Percentiles rank a stretch among this genome's conserved stretches.
Evolutionary conservation across 176 grass and related monocot species (phyloP).

Genomic region (Pontederia paniculata): DNA sequence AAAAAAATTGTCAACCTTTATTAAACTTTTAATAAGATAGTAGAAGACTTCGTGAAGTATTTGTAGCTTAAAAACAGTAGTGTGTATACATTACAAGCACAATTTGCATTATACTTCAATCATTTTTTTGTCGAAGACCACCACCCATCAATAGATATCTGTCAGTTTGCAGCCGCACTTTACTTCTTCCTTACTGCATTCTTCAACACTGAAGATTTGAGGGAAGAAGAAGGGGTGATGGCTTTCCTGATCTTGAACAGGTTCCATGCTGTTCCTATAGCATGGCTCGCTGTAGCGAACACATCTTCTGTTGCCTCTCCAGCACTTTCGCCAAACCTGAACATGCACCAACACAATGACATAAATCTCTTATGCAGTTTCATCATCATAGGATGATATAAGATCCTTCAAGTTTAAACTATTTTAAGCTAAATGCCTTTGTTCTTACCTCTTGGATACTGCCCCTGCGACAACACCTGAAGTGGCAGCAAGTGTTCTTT

Average conservation of each 20-base stretch:
- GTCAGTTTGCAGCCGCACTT: too few species aligned
- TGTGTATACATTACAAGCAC: too few species aligned
- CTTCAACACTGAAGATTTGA: slow-evolving; percentile 43
- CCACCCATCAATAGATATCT: too few species aligned
- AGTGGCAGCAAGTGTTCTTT: slow-evolving; percentile 50
- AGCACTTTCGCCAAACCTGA: slow-evolving; percentile 65
- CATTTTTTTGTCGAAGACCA: too few species aligned
- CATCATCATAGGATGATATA: not conserved
- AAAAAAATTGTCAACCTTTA: too few species aligned
- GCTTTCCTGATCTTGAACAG: slow-evolving; percentile 87
- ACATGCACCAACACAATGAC: not conserved
- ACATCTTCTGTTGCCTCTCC: slow-evolving; percentile 67
- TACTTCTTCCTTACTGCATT: slow-evolving; percentile 51
- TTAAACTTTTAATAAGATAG: too few species aligned
- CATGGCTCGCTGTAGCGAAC: slow-evolving; percentile 70
- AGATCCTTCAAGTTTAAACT: not conserved
- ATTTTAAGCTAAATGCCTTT: not conserved
- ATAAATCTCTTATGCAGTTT: too few species aligned
- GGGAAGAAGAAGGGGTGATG: slow-evolving; percentile 45
- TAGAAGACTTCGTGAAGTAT: too few species aligned
- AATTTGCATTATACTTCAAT: too few species aligned
- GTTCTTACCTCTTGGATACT: slow-evolving; percentile 48
- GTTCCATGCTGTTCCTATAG: slow-evolving; percentile 91
- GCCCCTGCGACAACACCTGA: slow-evolving; percentile 56
- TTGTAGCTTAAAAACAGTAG: too few species aligned